Conservation (phyloP, 345 rosid species). For the Capsella bursapastoris region DNA sequence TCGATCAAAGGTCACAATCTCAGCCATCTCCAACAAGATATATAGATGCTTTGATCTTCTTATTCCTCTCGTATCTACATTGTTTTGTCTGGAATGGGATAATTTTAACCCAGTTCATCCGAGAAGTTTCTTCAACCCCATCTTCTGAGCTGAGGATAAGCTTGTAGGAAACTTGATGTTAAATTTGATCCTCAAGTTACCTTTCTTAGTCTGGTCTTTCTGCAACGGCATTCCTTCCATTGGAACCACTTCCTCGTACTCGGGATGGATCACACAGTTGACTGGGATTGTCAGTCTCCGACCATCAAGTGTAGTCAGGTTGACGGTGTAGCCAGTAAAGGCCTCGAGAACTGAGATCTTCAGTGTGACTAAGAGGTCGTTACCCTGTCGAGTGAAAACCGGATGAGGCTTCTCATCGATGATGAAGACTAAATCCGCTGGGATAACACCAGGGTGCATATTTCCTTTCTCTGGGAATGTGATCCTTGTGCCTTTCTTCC, state of each 20-base stretch:
- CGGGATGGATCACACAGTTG: constrained; percentile 55
- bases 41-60: not conserved
- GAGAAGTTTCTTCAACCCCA: constrained; percentile 54
- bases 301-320: constrained; percentile 63
- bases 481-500: constrained; percentile 65
- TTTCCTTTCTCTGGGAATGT: constrained; percentile 62
- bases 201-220: constrained; percentile 58
- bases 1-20: constrained; percentile 19
- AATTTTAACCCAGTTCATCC: constrained; percentile 12
- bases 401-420: constrained; percentile 71
- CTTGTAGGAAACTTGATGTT: constrained; percentile 63
- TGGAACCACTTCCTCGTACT: constrained; percentile 55
- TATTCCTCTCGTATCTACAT: not conserved
- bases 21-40: constrained; percentile 15
- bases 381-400: constrained; percentile 62
- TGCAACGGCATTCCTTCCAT: constrained; percentile 70
- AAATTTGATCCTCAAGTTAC: constrained; percentile 63
- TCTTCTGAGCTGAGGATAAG: constrained; percentile 56
- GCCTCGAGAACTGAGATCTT: constrained; percentile 63
- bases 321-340: constrained; percentile 54
- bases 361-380: constrained; percentile 52
- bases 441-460: constrained; percentile 48
- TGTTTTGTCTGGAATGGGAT: not conserved
- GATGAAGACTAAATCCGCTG: constrained; percentile 58
- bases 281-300: constrained; percentile 54